Percentiles rank a stretch among this genome's conserved stretches.
phyloP scores from a whole-genome alignment of 75 land plant genomes.

The Azolla pinnata region DNA sequence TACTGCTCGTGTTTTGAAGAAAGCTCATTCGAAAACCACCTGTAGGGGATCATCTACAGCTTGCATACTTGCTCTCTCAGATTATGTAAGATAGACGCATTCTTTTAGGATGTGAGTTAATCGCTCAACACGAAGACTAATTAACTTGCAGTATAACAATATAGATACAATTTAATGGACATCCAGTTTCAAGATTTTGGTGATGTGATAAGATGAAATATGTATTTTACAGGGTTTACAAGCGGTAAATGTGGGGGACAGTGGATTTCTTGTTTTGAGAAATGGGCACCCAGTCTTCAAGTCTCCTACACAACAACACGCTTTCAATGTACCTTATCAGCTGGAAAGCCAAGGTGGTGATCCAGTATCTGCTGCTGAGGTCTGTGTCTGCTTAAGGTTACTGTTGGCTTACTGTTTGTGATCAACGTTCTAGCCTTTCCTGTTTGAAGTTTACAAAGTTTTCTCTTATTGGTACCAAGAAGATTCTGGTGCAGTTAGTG shows the following conservation, averaged over 20 bases:
- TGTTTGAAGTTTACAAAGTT: too few relatives aligned
- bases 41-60: slow-evolving; percentile 95
- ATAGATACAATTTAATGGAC: too few relatives aligned
- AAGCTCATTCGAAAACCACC: slow-evolving; percentile 75
- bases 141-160: too few relatives aligned
- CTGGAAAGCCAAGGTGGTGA: slow-evolving; percentile 75
- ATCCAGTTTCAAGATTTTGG: too few relatives aligned
- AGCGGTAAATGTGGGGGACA: slow-evolving; percentile 92
- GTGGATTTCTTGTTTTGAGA: slow-evolving; percentile 83
- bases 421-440: not conserved
- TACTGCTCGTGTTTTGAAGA: slow-evolving; percentile 68
- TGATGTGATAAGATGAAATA: not conserved
- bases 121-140: too few relatives aligned
- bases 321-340: slow-evolving; percentile 85
- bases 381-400: too few relatives aligned
- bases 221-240: slow-evolving; percentile 49
- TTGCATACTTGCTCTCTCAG: slow-evolving; percentile 86
- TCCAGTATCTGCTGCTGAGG: slow-evolving; percentile 83
- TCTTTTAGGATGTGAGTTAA: too few relatives aligned
- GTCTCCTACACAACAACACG: slow-evolving; percentile 87
- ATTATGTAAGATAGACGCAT: slow-evolving; percentile 67
- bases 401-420: too few relatives aligned
- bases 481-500: too few relatives aligned
- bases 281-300: slow-evolving; percentile 63
- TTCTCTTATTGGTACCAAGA: too few relatives aligned